Conservation (phyloP, 2,329 filamentous ascomycete species). For the Exophiala xenobiotica region DNA sequence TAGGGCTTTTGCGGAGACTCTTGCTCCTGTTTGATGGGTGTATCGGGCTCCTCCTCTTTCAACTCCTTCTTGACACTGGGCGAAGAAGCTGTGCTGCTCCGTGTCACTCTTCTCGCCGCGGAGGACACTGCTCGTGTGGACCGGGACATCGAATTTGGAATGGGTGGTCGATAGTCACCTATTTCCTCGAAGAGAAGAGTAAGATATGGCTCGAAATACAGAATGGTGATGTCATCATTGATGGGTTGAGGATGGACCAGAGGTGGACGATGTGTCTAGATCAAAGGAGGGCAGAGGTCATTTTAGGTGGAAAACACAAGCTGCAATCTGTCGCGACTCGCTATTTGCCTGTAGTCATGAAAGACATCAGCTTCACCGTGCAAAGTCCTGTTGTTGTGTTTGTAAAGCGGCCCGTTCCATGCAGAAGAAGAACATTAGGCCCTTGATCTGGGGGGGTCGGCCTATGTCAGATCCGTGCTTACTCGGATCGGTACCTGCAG, state of each 20-base stretch:
- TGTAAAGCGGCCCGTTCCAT: no score
- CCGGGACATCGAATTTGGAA: slow-evolving; percentile 3
- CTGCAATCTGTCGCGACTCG: no score
- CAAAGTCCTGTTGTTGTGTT: no score
- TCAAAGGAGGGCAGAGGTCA: background rate
- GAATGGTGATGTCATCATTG: slow-evolving; percentile 13
- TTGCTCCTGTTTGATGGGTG: slow-evolving; percentile 16
- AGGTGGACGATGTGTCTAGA: background rate
- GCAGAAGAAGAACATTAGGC: no score
- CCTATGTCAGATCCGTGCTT: background rate
- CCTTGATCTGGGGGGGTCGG: no score
- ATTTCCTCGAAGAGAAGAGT: background rate
- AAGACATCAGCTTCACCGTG: no score
- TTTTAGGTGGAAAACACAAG: background rate
- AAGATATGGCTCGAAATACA: background rate
- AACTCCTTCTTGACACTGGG: slow-evolving; percentile 3
- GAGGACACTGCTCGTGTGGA: slow-evolving; percentile 8
- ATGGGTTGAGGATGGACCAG: slow-evolving; percentile 1
- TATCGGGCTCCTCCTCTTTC: slow-evolving; percentile 4
- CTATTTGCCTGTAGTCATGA: no score
- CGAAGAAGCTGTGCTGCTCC: slow-evolving; percentile 7
- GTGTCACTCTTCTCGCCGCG: slow-evolving; percentile 17
- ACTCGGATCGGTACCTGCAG: background rate
- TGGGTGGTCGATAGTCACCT: background rate
- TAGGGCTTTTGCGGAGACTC: slow-evolving; percentile 8